Base-by-base conservation (phyloP, 2,329 filamentous ascomycete genomes). In the Aspergillus amoenus region DNA sequence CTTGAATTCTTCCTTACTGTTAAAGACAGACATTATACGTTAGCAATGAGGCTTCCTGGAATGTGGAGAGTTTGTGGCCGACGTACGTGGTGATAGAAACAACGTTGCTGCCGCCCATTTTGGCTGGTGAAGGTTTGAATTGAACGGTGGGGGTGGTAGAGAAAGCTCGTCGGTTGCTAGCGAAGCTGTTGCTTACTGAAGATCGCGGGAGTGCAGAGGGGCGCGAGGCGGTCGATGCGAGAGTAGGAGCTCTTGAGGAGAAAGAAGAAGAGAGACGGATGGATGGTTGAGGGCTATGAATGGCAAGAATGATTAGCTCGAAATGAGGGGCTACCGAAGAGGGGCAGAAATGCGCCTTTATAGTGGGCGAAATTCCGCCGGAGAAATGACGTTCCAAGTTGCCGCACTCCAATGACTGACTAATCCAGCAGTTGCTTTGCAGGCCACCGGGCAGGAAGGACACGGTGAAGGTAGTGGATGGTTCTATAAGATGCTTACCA, bases 1-100 rank as follows among this genome's bases (percentile, higher is more conserved):
- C 55, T 84, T 73, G 74, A 85, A 92, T 30, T 86, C 84, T 22
- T 77, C 70, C 70, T 81, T 83, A 64, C 86, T 90, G 61, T 61
- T 30, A 30, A 37, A 37, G 54, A 21, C 39, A 15, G 11, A 44
- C 44, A 21, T 15, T 7, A 6, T 40, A 34, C 12, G n/a, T 56
- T 52, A 56, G 48, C 15, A 8, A 12, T 15, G 17, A 2, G 18
- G 15, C 9, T 37, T 34, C 13, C 27, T 30, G 8, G 9, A 11
- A 1, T 30, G 11, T 30, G 27, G 9, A 30, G 27, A 30, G 27
- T 30, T 12, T 30, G 12, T 21, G 22, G 11, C 34, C 21, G 22
- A 65, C 69, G 50, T 66, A 73, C 70, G 58, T 34, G 1, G 4
- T 66, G 56, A 72, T 71, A 37, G 60, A 3, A n/a, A 52, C 27